These are phyloP conservation scores for Kwoniella bestiolae DNA, from an alignment of 768 basidiomycete species.

Conservation along the genomic window DNA sequence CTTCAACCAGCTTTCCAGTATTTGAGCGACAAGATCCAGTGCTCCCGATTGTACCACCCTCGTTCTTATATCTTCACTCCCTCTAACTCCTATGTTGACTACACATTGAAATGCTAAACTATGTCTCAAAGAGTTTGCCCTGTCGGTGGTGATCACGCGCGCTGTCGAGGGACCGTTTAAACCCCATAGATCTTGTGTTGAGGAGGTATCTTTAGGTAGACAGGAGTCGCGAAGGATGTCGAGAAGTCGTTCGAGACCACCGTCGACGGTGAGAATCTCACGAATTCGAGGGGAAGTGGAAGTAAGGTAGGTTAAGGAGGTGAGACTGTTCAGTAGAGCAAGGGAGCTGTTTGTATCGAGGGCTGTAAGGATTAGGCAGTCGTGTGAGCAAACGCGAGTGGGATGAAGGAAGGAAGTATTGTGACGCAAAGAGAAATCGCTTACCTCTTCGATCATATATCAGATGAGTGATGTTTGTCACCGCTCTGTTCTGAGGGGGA, in stretches of 20 bases:
- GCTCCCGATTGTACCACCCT: conserved; percentile 94
- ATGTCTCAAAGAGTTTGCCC: conserved; percentile 59
- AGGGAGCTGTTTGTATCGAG: conserved; percentile 59
- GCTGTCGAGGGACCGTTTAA: conserved; percentile 56
- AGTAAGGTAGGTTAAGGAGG: conserved; percentile 93
- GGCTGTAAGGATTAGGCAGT: conserved; percentile 32
- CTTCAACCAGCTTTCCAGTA: conserved; percentile 89
- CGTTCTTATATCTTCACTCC: conserved; percentile 86
- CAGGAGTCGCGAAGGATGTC: conserved; percentile 76
- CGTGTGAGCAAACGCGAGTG: not conserved
- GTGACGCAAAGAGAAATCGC: too few relatives aligned
- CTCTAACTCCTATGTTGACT: conserved; percentile 94
- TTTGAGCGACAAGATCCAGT: conserved; percentile 88
- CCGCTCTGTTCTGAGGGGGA: conserved; percentile 91
- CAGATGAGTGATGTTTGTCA: conserved; percentile 90
- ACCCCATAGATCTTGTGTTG: conserved; percentile 54
- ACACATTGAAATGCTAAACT: conserved; percentile 94
- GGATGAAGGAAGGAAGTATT: not conserved
- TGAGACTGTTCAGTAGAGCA: conserved; percentile 85
- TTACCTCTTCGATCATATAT: conserved; percentile 91
- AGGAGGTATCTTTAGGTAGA: conserved; percentile 39
- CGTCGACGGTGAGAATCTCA: conserved; percentile 97
- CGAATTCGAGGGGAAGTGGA: conserved; percentile 96
- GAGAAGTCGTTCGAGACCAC: conserved; percentile 93
- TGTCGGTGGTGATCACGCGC: conserved; percentile 53